Conservation (phyloP, 2,329 filamentous ascomycete genomes). For the Tolypocladium sp. region DNA sequence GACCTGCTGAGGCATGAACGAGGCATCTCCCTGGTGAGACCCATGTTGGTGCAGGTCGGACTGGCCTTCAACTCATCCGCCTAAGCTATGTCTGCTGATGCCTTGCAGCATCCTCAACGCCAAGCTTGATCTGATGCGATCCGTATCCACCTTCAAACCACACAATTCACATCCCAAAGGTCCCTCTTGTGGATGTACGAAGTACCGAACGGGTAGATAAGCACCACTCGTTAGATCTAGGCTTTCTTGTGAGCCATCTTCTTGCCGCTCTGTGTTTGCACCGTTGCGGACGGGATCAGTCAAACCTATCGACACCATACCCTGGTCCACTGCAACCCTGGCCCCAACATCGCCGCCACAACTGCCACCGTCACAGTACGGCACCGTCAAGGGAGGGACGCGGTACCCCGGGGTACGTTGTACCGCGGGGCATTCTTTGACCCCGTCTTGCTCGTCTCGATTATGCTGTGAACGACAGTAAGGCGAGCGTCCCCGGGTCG, state of each 20-base stretch:
- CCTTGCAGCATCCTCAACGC: neutral
- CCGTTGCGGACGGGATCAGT: neutral
- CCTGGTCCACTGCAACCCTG: conserved; percentile 6
- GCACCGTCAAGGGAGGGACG: conserved; percentile 3
- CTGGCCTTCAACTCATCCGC: neutral
- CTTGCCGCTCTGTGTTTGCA: neutral
- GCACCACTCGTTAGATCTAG: neutral
- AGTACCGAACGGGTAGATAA: neutral
- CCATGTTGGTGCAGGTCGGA: neutral
- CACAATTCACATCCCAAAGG: neutral
- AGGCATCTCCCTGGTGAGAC: neutral
- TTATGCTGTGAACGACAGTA: neutral
- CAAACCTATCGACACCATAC: neutral
- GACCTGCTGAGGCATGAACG: neutral
- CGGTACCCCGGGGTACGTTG: neutral
- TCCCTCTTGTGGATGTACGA: neutral
- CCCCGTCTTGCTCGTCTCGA: neutral
- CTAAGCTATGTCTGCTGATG: neutral
- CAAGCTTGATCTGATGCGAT: neutral
- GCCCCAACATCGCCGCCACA: conserved; percentile 4
- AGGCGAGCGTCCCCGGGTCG: neutral
- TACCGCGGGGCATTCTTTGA: neutral
- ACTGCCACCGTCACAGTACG: conserved; percentile 3
- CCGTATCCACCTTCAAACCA: neutral
- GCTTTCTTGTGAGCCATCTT: neutral